Evolutionary conservation across 176 grass and related monocot species (phyloP).

Genomic region (Thalia dealbata): DNA sequence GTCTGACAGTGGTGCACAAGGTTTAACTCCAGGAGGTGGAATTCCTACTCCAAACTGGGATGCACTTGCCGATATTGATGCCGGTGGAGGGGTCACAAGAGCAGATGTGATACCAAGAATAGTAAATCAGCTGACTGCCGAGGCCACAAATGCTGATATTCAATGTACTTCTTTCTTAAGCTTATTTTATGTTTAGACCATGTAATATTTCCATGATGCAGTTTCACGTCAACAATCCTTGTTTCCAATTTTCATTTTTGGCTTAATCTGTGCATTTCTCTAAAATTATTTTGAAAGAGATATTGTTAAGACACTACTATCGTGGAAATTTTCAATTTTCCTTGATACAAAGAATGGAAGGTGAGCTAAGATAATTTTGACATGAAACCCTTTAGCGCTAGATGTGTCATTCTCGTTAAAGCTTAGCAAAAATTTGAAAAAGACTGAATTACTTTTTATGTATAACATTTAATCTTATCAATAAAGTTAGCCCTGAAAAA

Average conservation of each 20-base stretch:
- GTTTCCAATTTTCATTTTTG: background rate
- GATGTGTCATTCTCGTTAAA: background rate
- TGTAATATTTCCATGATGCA: conserved; percentile 14
- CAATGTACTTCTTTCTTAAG: conserved; percentile 49
- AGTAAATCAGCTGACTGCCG: conserved; percentile 78
- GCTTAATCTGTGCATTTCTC: background rate
- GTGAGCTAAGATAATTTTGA: background rate
- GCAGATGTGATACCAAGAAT: conserved; percentile 92
- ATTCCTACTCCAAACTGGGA: conserved; percentile 97
- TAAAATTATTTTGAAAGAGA: background rate
- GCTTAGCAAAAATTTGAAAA: background rate
- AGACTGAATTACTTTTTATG: background rate
- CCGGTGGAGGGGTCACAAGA: conserved; percentile 82
- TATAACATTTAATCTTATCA: background rate
- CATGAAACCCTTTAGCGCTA: background rate
- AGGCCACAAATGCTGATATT: conserved; percentile 61
- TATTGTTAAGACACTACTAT: background rate
- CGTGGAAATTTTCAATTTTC: background rate
- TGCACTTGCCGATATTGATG: conserved; percentile 96
- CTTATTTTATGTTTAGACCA: conserved; percentile 9
- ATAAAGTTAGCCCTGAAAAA: background rate
- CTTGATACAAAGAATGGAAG: background rate
- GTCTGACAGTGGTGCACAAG: conserved; percentile 88
- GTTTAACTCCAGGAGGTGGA: conserved; percentile 87
- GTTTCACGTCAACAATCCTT: background rate